These are phyloP conservation scores for Phytophthora hibernalis DNA, from an alignment of 352 stramenopile genomes.

Conservation along the genomic window DNA sequence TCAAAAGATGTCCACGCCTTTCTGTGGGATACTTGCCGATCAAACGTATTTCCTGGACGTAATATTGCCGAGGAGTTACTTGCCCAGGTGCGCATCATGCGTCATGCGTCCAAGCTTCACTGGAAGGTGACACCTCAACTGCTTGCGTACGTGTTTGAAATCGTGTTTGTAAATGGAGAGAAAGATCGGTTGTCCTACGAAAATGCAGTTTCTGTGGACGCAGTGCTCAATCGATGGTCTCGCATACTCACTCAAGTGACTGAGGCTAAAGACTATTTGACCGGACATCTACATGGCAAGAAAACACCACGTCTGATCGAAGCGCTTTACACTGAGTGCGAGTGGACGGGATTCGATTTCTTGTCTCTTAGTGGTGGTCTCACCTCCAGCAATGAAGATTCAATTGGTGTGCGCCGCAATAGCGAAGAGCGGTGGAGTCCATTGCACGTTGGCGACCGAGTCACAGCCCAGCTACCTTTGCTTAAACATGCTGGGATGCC, in stretches of 20 bases:
- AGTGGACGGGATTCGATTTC: slow-evolving; percentile 74
- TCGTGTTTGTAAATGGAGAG: slow-evolving; percentile 56
- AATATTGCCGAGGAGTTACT: slow-evolving; percentile 51
- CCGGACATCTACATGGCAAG: slow-evolving; percentile 64
- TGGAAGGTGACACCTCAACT: slow-evolving; percentile 75
- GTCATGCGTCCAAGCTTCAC: slow-evolving; percentile 52
- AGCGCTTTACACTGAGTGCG: slow-evolving; percentile 61
- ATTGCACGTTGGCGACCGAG: slow-evolving; percentile 33
- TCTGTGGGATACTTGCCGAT: slow-evolving; percentile 66
- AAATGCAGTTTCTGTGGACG: slow-evolving; percentile 58
- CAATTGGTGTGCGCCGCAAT: neutral
- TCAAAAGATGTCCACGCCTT: slow-evolving; percentile 47
- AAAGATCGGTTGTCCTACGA: slow-evolving; percentile 60
- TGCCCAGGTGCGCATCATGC: slow-evolving; percentile 55
- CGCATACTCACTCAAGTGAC: slow-evolving; percentile 53
- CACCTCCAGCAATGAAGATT: neutral
- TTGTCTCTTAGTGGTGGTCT: slow-evolving; percentile 10
- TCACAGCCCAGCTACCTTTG: slow-evolving; percentile 43
- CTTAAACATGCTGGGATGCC: slow-evolving; percentile 54
- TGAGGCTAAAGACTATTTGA: slow-evolving; percentile 66
- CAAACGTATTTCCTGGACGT: slow-evolving; percentile 39
- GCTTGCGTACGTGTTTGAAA: slow-evolving; percentile 62
- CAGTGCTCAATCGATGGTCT: slow-evolving; percentile 62
- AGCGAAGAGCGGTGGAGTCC: slow-evolving; percentile 18
- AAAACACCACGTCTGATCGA: slow-evolving; percentile 67